Evolutionary conservation across 176 grass and related monocot genomes (phyloP).

Genomic region (Elymus sibiricus): DNA sequence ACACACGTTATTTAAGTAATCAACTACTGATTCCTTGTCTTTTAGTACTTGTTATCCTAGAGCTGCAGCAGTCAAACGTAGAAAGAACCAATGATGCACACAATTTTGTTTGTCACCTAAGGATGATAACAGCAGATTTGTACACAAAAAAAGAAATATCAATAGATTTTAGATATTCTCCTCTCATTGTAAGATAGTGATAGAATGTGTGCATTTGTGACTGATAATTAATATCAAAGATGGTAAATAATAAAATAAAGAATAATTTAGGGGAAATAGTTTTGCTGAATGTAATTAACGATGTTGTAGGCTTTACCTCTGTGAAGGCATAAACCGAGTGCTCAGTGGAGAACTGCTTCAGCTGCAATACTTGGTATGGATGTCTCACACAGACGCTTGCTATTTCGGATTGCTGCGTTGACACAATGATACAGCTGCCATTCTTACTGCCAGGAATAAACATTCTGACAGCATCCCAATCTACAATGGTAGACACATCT

Average conservation of each 20-base stretch:
- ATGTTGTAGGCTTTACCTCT: neutral
- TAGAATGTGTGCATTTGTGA: neutral
- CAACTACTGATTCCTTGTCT: neutral
- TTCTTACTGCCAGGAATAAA: neutral
- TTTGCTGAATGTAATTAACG: neutral
- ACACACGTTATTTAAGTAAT: neutral
- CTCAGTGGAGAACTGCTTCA: neutral
- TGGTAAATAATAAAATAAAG: neutral
- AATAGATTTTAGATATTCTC: neutral
- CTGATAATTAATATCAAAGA: neutral
- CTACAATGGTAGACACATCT: neutral
- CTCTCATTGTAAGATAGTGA: neutral
- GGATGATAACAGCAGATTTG: neutral
- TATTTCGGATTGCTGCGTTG: neutral
- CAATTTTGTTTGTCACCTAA: neutral
- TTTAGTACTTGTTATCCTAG: neutral
- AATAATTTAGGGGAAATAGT: neutral
- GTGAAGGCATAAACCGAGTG: slow-evolving; percentile 4
- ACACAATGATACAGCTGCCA: slow-evolving; percentile 26
- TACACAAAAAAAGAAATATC: neutral
- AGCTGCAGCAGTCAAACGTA: neutral
- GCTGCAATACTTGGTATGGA: neutral
- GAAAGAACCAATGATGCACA: neutral
- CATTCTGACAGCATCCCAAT: slow-evolving; percentile 10
- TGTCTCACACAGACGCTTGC: neutral